Percentiles rank a stretch among this genome's conserved stretches.
These are phyloP conservation scores for Jamesozyma gamospora DNA, from an alignment of 805 yeast genomes.

Conservation along the genomic window DNA sequence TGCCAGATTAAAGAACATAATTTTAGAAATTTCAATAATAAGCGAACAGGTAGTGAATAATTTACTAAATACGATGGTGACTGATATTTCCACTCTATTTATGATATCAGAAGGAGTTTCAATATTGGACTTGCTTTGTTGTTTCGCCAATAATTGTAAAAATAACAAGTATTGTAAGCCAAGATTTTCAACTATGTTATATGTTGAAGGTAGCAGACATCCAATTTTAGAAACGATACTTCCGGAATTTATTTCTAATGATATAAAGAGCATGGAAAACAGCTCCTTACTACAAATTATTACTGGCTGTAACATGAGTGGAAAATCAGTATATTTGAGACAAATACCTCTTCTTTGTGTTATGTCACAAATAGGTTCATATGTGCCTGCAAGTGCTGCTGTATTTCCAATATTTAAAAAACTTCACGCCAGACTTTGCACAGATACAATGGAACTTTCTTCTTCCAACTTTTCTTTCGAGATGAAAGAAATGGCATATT, in stretches of 20 bases:
- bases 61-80: constrained; percentile 20
- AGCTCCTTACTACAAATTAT: constrained; percentile 38
- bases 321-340: constrained; percentile 47
- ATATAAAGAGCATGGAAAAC: constrained; percentile 27
- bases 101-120: constrained; percentile 37
- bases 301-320: constrained; percentile 56
- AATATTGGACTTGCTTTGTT: constrained; percentile 33
- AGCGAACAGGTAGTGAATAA: constrained; percentile 34
- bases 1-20: constrained; percentile 32
- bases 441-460: constrained; percentile 28
- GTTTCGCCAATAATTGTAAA: constrained; percentile 25
- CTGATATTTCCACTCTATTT: constrained; percentile 29
- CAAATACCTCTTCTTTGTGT: constrained; percentile 41
- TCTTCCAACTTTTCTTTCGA: constrained; percentile 38
- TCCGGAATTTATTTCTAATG: constrained; percentile 31
- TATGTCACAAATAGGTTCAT: constrained; percentile 51
- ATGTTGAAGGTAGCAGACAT: constrained; percentile 32
- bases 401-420: constrained; percentile 32
- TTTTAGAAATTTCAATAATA: constrained; percentile 33
- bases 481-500: constrained; percentile 39
- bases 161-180: constrained; percentile 29
- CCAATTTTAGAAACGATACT: constrained; percentile 33
- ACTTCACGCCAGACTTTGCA: constrained; percentile 32
- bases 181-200: constrained; percentile 28
- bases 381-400: constrained; percentile 38